Evolutionary conservation across 2,329 filamentous ascomycete genomes (phyloP), one percentile per base, ranked within the genome.

Genomic region (Didymella pinodella): DNA sequence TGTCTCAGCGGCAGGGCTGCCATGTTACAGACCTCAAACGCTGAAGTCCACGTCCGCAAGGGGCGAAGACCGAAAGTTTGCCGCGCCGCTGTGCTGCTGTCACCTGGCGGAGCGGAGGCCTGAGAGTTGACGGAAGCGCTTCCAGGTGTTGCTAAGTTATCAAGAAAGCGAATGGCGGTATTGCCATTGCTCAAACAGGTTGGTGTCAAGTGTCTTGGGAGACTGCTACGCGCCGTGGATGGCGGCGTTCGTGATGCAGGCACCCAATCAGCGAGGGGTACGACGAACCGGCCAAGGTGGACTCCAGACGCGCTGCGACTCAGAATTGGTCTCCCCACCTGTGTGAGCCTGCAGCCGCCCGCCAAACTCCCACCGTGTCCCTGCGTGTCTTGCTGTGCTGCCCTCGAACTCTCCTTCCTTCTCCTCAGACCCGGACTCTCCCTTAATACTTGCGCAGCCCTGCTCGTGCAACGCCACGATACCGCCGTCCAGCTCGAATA

Each of bases 1-100:
- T 70, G 73, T 75, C 69, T 75, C 71, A 73, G 62, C 65, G 59
- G 64, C 63, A 62, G 62, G 61, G 67, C 66, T 65, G 70, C 66
- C 73, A 68, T 75, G 74, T 75, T 68, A 75, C 74, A 75, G 64
- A 74, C 67, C 62, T 76, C 74, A 76, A 76, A 76, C 74, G 66
- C 66, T 62, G 55, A 49, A 60, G 57, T 65, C 52, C 57, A 57
- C 57, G 57, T 61, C 59, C 54, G 60, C 45, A 57, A 55, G 63
- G 62, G 64, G 57, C 56, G 54, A 41, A 47, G 28, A 54, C 49
- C 43, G 48, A 50, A 36, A 44, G 61, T 55, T 36, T 49, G 63
- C 47, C 54, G 61, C 52, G 49, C 54, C 50, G 61, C 45, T 55
- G 62, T 53, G 46, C 56, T 54, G 62, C 36, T 61, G 63, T 54